Evolutionary conservation across 1,139 yeast genomes (phyloP).

Genomic region (Kodamaea alishanica): DNA sequence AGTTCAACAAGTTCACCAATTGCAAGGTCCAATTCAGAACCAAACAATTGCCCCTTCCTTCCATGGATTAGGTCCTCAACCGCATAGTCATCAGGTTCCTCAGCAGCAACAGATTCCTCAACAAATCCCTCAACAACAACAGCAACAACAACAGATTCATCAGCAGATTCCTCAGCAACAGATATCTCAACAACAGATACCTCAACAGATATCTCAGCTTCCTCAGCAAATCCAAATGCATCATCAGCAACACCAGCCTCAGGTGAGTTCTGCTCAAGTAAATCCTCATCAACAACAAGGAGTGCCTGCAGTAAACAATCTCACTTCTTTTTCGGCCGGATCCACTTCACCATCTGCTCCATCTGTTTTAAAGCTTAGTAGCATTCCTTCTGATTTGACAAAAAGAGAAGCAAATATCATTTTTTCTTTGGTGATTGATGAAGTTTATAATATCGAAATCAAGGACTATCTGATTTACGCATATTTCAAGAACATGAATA

Average conservation of each 20-base stretch:
- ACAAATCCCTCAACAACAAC: conserved; percentile 4
- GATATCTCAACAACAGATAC: conserved; percentile 4
- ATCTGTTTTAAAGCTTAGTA: conserved; percentile 41
- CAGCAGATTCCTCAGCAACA: conserved; percentile 4
- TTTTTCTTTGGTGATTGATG: conserved; percentile 78
- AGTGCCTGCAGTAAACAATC: conserved; percentile 10
- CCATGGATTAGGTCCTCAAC: not conserved
- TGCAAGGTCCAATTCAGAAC: not conserved
- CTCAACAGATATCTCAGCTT: conserved; percentile 3
- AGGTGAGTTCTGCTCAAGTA: not conserved
- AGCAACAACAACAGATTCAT: conserved; percentile 2
- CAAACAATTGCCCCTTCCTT: not conserved
- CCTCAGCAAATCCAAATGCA: conserved; percentile 1
- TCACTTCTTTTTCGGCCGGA: conserved; percentile 9
- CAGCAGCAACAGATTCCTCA: conserved; percentile 7
- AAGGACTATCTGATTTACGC: conserved; percentile 52
- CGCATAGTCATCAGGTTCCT: not conserved
- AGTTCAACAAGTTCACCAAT: conserved; percentile 1
- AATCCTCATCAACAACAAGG: conserved; percentile 8
- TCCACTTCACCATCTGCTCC: conserved; percentile 10
- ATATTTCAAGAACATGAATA: conserved; percentile 56
- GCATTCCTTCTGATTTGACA: conserved; percentile 71
- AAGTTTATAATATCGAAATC: conserved; percentile 57
- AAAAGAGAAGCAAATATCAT: conserved; percentile 73
- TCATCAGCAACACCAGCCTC: conserved; percentile 6